Base-by-base conservation (phyloP, 164 flowering plant genomes). In the Nymphaea thermarum region DNA sequence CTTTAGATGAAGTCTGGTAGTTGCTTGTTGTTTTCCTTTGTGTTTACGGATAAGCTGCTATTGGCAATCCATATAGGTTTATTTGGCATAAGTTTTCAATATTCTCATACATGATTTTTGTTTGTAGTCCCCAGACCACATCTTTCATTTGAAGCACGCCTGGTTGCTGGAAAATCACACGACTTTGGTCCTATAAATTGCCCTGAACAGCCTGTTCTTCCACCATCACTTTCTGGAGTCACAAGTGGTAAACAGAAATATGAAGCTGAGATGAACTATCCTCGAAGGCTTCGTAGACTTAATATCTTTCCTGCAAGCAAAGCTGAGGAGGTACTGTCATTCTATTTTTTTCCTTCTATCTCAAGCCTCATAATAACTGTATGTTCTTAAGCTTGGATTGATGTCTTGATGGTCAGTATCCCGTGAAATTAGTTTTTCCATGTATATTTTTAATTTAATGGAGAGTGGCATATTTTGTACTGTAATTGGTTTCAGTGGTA, bases 101-200 rank as follows among this genome's bases (percentile, higher is more conserved):
- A 25, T 25, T 25, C 36, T 25, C 36, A 25, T 25, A 25, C 36
- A 1, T 25, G 36, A 25, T 25, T 25, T 25, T 25, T 25, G 5
- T 47, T 78, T 61, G 15, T 74, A 94, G 98, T 92, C 74, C 94
- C 93, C 16, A 87, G 92, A 73, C 98, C 98, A 65, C 96, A 95
- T 66, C 91, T 95, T 47, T 78, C 87, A 17, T 95, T 91, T 83
- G 99, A 95, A 82, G 94, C 99, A 71, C 99, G 90, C 73, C 82
- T 95, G 43, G 94, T 95, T 42, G 83, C 85, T 82, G 99, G 96
- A 65, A 90, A 83, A 67, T 86, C 92, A 65, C 88, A 90, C 76
- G 92, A 86, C 62, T 82, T 92, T 71, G 87, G 86, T 69, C 84
- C 90, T 60, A 75, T 95, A 43, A 89, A 62, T 75, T 90, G 98